Conservation (phyloP, 2,329 filamentous ascomycete species). For the Penicillium sp. region DNA sequence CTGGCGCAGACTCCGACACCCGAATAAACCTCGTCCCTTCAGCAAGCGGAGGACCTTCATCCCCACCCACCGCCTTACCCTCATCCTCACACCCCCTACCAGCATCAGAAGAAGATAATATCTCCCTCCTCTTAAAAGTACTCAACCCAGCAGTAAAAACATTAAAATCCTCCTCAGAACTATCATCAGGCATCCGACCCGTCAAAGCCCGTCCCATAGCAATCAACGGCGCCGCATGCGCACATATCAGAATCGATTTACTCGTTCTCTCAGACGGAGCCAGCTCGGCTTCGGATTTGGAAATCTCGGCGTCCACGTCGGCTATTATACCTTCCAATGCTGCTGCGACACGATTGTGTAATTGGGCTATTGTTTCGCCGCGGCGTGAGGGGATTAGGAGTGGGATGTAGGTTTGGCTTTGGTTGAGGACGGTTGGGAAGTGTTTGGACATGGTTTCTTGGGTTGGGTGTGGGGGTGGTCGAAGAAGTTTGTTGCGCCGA, state of each 20-base stretch:
- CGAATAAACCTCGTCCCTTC: conserved; percentile 31
- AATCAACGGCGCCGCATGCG: conserved; percentile 87
- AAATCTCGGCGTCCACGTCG: conserved; percentile 60
- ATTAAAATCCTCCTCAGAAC: conserved; percentile 72
- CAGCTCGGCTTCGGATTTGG: conserved; percentile 43
- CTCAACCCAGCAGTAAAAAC: conserved; percentile 81
- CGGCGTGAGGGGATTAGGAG: conserved; percentile 64
- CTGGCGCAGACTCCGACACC: conserved; percentile 25
- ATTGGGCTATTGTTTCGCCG: conserved; percentile 73
- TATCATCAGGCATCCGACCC: conserved; percentile 67
- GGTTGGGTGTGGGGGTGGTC: conserved; percentile 75
- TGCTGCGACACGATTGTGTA: conserved; percentile 75
- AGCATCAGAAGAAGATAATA: conserved; percentile 18
- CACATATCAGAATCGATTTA: conserved; percentile 70
- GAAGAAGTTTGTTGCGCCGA: conserved; percentile 73
- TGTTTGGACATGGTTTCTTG: conserved; percentile 59
- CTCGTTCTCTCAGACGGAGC: conserved; percentile 51
- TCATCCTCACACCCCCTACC: conserved; percentile 25
- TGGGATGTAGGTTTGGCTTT: conserved; percentile 51
- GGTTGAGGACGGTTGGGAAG: conserved; percentile 51
- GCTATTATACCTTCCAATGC: conserved; percentile 67
- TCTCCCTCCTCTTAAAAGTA: conserved; percentile 55
- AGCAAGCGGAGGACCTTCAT: conserved; percentile 19
- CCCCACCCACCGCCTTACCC: not conserved
- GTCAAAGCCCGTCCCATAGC: conserved; percentile 79